Evolutionary conservation across 345 rosid genomes (phyloP).

Genomic region (Boechera divaricarpa): DNA sequence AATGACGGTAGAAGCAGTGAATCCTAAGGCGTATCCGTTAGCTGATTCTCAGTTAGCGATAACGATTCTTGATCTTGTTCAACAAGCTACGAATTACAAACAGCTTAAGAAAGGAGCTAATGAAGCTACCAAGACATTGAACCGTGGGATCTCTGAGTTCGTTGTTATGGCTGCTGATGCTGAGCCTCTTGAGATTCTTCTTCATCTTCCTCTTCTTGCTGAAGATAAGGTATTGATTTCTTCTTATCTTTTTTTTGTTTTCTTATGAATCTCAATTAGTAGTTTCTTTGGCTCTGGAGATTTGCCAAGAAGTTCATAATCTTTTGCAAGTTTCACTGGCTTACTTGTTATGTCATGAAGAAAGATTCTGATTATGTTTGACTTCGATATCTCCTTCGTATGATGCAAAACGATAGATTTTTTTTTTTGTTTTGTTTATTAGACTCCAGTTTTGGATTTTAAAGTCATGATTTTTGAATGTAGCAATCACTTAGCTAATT

Average conservation of each 20-base stretch:
- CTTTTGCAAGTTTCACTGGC: neutral
- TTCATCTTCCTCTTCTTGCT: constrained; percentile 80
- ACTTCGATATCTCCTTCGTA: neutral
- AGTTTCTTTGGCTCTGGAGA: neutral
- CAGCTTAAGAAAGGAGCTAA: constrained; percentile 96
- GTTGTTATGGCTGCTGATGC: constrained; percentile 80
- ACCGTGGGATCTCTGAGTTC: constrained; percentile 93
- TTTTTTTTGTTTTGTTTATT: neutral
- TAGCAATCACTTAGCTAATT: neutral
- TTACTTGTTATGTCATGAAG: neutral
- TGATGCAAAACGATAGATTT: neutral
- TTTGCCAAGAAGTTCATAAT: no score
- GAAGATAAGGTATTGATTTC: constrained; percentile 66
- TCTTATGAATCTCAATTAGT: constrained; percentile 18
- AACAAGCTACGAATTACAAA: constrained; percentile 93
- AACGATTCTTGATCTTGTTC: constrained; percentile 86
- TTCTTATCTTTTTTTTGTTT: neutral
- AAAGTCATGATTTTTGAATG: neutral
- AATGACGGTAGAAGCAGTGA: constrained; percentile 61
- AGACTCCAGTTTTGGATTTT: neutral
- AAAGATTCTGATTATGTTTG: neutral
- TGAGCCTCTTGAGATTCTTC: constrained; percentile 84
- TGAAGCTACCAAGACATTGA: constrained; percentile 94
- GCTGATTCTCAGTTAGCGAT: constrained; percentile 74
- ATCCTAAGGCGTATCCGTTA: constrained; percentile 87